Percentiles rank a stretch among this genome's conserved stretches.
Evolutionary conservation across 495 filamentous ascomycete genomes (phyloP).

Genomic region (Cenococcum geophilum): DNA sequence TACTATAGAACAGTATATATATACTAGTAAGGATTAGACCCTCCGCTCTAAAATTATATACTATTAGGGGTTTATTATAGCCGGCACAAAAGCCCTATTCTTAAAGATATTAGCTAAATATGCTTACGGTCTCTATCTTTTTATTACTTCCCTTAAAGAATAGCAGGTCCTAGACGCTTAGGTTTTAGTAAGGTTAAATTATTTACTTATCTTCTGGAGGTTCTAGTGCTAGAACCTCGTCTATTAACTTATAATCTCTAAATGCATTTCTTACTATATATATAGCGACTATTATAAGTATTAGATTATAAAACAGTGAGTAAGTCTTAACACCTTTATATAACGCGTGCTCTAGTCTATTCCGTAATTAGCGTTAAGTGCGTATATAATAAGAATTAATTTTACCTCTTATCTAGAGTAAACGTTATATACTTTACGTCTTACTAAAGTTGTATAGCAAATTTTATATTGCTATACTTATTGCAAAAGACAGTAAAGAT

Average conservation of each 20-base stretch:
- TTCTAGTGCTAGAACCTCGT: slow-evolving; percentile 24
- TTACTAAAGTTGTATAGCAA: slow-evolving; percentile 14
- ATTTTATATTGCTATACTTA: slow-evolving; percentile 15
- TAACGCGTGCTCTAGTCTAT: slow-evolving; percentile 8
- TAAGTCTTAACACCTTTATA: slow-evolving; percentile 15
- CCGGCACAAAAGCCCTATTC: slow-evolving; percentile 17
- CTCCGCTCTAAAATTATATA: slow-evolving; percentile 29
- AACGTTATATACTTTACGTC: slow-evolving; percentile 12
- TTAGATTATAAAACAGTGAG: slow-evolving; percentile 17
- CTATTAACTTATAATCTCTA: slow-evolving; percentile 22
- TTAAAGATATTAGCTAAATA: slow-evolving; percentile 14
- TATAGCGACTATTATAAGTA: slow-evolving; percentile 16
- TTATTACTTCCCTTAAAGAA: slow-evolving; percentile 17
- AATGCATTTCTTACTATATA: slow-evolving; percentile 16
- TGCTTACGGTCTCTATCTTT: no score
- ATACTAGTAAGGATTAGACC: slow-evolving; percentile 27
- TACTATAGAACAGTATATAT: no score
- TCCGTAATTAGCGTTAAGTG: neutral
- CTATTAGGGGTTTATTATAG: slow-evolving; percentile 17
- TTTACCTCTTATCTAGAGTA: no score
- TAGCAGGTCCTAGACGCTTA: slow-evolving; percentile 11
- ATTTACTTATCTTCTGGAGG: slow-evolving; percentile 22
- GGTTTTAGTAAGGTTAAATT: slow-evolving; percentile 15
- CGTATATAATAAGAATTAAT: no score
- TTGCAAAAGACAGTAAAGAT: slow-evolving; percentile 16